A percentile compares a stretch with the other conserved stretches of the same genome.
Evolutionary conservation across 345 rosid genomes (phyloP).

Genomic region (Pugionium dolabratum): DNA sequence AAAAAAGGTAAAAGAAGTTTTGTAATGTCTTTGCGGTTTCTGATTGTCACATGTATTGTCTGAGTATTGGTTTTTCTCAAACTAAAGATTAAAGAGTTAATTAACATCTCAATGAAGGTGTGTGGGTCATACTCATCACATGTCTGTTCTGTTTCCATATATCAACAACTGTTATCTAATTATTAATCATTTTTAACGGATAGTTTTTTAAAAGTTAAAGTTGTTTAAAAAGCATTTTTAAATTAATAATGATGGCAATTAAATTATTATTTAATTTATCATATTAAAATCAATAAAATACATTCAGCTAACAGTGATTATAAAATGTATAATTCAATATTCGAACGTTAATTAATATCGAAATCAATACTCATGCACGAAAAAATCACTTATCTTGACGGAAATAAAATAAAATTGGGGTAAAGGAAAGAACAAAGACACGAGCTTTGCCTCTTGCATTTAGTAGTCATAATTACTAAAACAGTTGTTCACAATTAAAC

Average conservation of each 20-base stretch:
- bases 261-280: background rate
- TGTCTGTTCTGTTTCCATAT: conserved; percentile 15
- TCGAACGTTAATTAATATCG: too few species aligned
- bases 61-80: conserved; percentile 19
- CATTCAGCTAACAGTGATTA: background rate
- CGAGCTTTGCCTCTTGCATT: conserved; percentile 21
- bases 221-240: background rate
- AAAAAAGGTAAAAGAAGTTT: background rate
- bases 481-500: conserved; percentile 23
- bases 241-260: background rate
- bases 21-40: conserved; percentile 15
- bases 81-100: conserved; percentile 19
- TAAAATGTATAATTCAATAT: too few species aligned
- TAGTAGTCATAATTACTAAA: conserved; percentile 7
- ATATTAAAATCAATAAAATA: background rate
- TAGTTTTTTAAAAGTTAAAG: conserved; percentile 9
- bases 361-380: background rate
- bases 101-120: conserved; percentile 26
- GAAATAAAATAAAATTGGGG: background rate
- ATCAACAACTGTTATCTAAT: conserved; percentile 13
- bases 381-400: background rate
- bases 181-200: conserved; percentile 7
- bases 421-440: conserved; percentile 13
- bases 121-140: conserved; percentile 33
- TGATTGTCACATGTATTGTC: conserved; percentile 35